phyloP scores from a whole-genome alignment of 1,284 basidiomycete species.

The Pseudozyma hubeiensis region DNA sequence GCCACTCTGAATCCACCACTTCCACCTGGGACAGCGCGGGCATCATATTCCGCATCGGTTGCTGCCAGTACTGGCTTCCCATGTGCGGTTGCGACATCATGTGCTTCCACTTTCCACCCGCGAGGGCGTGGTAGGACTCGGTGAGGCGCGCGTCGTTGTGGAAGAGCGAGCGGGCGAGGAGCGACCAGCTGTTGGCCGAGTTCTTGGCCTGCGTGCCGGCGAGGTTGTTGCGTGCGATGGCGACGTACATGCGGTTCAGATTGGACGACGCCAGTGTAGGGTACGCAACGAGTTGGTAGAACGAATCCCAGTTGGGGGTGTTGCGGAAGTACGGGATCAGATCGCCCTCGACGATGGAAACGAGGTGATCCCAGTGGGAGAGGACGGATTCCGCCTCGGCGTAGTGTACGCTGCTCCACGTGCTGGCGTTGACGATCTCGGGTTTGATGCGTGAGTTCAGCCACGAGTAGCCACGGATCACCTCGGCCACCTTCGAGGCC shows the following conservation, averaged over 20 bases:
- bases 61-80: slow-evolving; percentile 40
- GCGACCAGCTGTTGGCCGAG: slow-evolving; percentile 28
- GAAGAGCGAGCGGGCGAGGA: slow-evolving; percentile 13
- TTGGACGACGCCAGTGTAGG: slow-evolving; percentile 27
- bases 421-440: slow-evolving; percentile 76
- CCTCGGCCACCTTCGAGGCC: slow-evolving; percentile 70
- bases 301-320: slow-evolving; percentile 28
- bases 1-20: slow-evolving; percentile 16
- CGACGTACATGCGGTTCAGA: slow-evolving; percentile 30
- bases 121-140: slow-evolving; percentile 18
- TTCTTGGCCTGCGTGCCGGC: slow-evolving; percentile 32
- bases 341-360: slow-evolving; percentile 9
- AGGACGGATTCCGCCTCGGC: slow-evolving; percentile 73
- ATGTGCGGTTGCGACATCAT: slow-evolving; percentile 41
- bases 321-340: slow-evolving; percentile 16
- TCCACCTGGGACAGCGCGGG: slow-evolving; percentile 9
- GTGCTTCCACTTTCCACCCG: slow-evolving; percentile 26
- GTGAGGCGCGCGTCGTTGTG: slow-evolving; percentile 19
- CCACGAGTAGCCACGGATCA: slow-evolving; percentile 75
- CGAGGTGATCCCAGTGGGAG: slow-evolving; percentile 13
- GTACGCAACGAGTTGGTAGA: slow-evolving; percentile 35
- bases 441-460: slow-evolving; percentile 77
- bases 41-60: slow-evolving; percentile 33
- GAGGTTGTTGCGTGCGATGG: slow-evolving; percentile 29
- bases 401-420: slow-evolving; percentile 76